Conservation (phyloP, 179 eudicot genomes). For the Patellifolia procumbens region DNA sequence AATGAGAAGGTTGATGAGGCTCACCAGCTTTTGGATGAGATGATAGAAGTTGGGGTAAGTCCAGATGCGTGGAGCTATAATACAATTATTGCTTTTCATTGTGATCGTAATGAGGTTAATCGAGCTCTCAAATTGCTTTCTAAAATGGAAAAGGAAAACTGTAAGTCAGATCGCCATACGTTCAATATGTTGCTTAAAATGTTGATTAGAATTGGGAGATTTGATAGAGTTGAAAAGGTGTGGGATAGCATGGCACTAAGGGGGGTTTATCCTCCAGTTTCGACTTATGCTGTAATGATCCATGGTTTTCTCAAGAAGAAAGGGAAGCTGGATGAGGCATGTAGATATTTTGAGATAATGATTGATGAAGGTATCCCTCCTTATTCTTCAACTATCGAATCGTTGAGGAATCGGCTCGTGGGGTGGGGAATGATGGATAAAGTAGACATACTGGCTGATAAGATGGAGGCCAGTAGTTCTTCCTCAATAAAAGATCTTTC, state of each 20-base stretch:
- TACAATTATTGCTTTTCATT: conserved; percentile 60
- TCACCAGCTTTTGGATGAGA: conserved; percentile 66
- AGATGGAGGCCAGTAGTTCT: conserved; percentile 86
- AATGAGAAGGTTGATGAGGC: conserved; percentile 65
- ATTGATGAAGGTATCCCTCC: conserved; percentile 95
- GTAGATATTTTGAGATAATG: conserved; percentile 79
- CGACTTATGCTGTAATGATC: conserved; percentile 80
- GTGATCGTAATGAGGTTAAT: conserved; percentile 69
- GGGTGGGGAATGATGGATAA: conserved; percentile 63
- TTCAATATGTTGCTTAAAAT: conserved; percentile 83
- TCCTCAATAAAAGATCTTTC: conserved; percentile 60
- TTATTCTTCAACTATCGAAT: conserved; percentile 59
- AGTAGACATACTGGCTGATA: conserved; percentile 63
- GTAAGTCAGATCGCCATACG: conserved; percentile 71
- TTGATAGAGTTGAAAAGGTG: conserved; percentile 56
- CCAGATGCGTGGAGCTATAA: conserved; percentile 90
- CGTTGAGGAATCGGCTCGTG: conserved; percentile 68
- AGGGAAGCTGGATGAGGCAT: conserved; percentile 73
- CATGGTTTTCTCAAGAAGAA: conserved; percentile 86
- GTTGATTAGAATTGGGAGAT: conserved; percentile 75
- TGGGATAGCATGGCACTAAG: conserved; percentile 70
- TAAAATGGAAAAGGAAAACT: conserved; percentile 57
- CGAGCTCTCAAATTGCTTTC: conserved; percentile 54
- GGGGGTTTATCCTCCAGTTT: conserved; percentile 69
- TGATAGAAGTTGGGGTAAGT: conserved; percentile 47